Percentiles rank a stretch among this genome's conserved stretches.
phyloP scores from a whole-genome alignment of 2,329 filamentous ascomycete species.

The Xylariaceae sp. region DNA sequence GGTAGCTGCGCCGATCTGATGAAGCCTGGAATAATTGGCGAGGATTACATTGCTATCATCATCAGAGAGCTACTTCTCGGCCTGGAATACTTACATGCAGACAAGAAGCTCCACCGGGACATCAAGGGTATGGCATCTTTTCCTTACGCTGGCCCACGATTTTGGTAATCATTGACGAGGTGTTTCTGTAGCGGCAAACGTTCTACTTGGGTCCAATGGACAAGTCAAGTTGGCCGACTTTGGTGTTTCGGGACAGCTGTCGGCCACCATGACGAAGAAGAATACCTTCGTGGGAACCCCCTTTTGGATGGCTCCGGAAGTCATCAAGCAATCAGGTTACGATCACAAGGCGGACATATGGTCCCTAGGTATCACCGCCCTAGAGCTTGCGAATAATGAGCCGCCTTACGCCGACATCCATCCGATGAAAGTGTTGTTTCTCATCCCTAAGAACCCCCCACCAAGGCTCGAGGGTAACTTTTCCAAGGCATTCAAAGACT shows the following conservation, averaged over 20 bases:
- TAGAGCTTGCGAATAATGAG: constrained; percentile 86
- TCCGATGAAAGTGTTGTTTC: constrained; percentile 95
- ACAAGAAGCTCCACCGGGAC: constrained; percentile 94
- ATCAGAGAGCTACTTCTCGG: constrained; percentile 83
- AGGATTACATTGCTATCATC: constrained; percentile 97
- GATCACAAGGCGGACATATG: constrained; percentile 98
- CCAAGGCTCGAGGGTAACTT: constrained; percentile 77
- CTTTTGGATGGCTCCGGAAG: constrained; percentile 99
- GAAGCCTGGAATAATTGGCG: constrained; percentile 84
- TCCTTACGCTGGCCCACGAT: background rate
- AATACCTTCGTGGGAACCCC: constrained; percentile 98
- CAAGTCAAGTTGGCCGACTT: constrained; percentile 98
- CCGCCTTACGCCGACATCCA: constrained; percentile 95
- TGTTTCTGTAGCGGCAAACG: constrained; percentile 68
- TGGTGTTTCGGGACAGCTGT: constrained; percentile 91
- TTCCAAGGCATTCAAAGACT: constrained; percentile 77
- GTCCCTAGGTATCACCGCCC: constrained; percentile 90
- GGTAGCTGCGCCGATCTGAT: constrained; percentile 94
- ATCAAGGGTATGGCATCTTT: constrained; percentile 66
- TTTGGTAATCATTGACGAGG: constrained; percentile 18
- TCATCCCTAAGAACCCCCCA: constrained; percentile 91
- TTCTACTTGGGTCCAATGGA: constrained; percentile 80
- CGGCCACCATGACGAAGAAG: constrained; percentile 98
- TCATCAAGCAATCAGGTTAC: constrained; percentile 97
- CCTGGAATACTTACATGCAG: constrained; percentile 85